Conservation (phyloP, 2,329 filamentous ascomycete species). For the Botryotinia narcissicola region DNA sequence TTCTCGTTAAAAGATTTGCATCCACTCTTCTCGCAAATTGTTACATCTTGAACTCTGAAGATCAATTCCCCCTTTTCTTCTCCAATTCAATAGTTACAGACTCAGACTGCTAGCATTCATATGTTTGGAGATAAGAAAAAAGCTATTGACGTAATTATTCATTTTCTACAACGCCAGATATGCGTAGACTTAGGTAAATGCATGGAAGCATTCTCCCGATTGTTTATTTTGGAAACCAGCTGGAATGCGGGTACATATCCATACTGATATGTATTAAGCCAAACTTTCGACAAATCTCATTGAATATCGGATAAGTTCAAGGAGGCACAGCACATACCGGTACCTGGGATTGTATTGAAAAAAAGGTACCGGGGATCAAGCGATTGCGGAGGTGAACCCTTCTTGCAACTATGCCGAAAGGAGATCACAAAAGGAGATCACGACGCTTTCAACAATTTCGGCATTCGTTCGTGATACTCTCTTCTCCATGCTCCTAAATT, state of each 20-base stretch:
- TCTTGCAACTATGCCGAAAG: not conserved
- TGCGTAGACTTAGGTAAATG: not conserved
- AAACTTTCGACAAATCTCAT: not conserved
- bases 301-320: not conserved
- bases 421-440: conserved; percentile 3
- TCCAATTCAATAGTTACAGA: not conserved
- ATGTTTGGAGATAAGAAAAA: not conserved
- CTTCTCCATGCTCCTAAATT: not conserved
- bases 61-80: not conserved
- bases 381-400: conserved; percentile 13
- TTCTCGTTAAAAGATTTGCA: conserved; percentile 8
- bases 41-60: not conserved
- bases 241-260: not conserved
- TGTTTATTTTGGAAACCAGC: not conserved
- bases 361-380: conserved; percentile 1
- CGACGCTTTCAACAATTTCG: not conserved
- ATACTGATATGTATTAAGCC: not conserved
- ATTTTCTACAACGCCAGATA: not conserved
- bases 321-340: not conserved
- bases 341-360: not conserved
- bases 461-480: not conserved
- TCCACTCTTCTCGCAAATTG: not conserved
- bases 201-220: not conserved
- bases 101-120: not conserved
- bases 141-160: not conserved